Base-by-base conservation (phyloP, 176 grass and related monocot genomes). In the Olyra latifolia region DNA sequence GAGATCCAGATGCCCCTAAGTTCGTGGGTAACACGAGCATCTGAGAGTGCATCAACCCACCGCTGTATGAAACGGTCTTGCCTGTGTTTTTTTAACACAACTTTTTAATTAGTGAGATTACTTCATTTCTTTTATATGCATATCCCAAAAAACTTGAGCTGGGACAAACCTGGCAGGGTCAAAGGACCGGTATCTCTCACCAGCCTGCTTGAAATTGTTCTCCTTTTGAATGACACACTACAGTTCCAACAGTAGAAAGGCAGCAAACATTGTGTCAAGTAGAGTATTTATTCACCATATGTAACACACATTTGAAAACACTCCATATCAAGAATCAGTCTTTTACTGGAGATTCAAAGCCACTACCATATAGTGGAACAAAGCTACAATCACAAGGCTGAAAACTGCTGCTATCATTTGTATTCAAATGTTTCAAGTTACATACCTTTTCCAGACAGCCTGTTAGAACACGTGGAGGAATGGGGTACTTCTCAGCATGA, bases 181-280 rank as follows among this genome's bases (percentile, higher is more conserved):
- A 32, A 91, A 97, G 11, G 94, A 97, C 3, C 94, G 65, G 68
- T 85, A 97, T 85, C 94, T 93, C 86, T 93, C 88, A 1, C 94
- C 94, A 47, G 91, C 88, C 71, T 97, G 94, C 82, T 91, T 93
- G 87, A 97, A 97, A 38, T 97, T 97, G 69, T 93, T 91, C 81
- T 97, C 94, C 81, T 97, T 93, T 7, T 80, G 47, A 24, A 97
- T 93, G 35, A 93, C 72, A 43, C 91, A 93, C 94, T 97, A 86
- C 60, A 83, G 46, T 79, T 83, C 57, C 35, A 78, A 70, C 28
- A 63, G 17, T 44, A 24, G 1, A 16, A 70, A 47, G 22, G 16
- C 0, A 70, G 72, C 20, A 52, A 64, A 62, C 19, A 55, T 76
- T 58, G 52, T 40, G 41, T 60, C 22, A 69, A 75, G 29, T 2